Percentiles rank a stretch among this genome's conserved stretches.
These are phyloP conservation scores for Saccharomycopsis fodiens DNA, from an alignment of 805 yeast species.

Conservation along the genomic window DNA sequence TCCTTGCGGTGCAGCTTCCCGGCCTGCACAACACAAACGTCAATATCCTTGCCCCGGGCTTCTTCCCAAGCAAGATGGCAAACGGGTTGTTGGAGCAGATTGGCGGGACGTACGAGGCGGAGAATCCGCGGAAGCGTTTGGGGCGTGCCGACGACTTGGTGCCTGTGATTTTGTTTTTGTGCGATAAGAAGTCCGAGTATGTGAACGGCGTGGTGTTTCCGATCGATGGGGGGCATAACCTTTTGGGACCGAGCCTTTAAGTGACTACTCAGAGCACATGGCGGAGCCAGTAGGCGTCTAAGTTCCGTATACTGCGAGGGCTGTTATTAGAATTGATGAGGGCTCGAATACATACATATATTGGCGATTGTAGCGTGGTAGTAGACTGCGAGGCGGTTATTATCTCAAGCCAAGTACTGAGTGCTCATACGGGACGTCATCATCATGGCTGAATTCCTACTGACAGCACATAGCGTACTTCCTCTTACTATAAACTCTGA, in stretches of 20 bases:
- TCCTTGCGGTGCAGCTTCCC: slow-evolving; percentile 59
- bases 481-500: too few species aligned
- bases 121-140: slow-evolving; percentile 56
- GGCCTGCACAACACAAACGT: slow-evolving; percentile 55
- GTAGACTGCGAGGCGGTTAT: too few species aligned
- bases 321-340: too few species aligned
- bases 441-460: too few species aligned
- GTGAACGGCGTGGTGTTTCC: slow-evolving; percentile 63
- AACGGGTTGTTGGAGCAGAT: slow-evolving; percentile 46
- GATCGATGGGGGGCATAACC: slow-evolving; percentile 60
- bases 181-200: slow-evolving; percentile 50
- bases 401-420: too few species aligned
- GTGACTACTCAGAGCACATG: too few species aligned
- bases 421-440: too few species aligned
- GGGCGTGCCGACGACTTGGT: slow-evolving; percentile 57
- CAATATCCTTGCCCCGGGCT: slow-evolving; percentile 69
- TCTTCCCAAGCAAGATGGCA: slow-evolving; percentile 70
- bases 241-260: slow-evolving; percentile 28
- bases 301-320: too few species aligned
- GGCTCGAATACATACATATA: too few species aligned
- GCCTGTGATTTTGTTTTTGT: slow-evolving; percentile 46
- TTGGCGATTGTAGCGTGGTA: too few species aligned
- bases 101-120: slow-evolving; percentile 38
- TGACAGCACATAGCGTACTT: too few species aligned
- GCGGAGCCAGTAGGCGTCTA: too few species aligned